Base-by-base conservation (phyloP, 345 rosid genomes). In the Linum lewisii region DNA sequence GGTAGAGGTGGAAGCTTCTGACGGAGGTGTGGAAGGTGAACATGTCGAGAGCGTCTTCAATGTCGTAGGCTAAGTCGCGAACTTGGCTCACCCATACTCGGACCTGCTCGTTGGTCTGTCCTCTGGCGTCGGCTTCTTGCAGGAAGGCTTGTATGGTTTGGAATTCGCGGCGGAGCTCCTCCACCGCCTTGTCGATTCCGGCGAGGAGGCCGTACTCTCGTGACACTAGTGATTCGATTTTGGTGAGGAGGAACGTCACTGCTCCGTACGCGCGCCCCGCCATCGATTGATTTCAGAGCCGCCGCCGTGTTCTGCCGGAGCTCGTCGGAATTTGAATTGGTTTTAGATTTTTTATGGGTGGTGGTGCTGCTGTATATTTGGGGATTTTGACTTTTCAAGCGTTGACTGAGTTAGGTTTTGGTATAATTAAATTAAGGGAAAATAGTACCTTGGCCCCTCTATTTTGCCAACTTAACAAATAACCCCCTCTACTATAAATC, bases 41-140 rank as follows among this genome's bases (percentile, higher is more conserved):
- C 56, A n/a, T 29, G 64, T 61, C 64, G 15, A 49, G 57, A 16
- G 34, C 64, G 51, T 61, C 64, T 23, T 61, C 64, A 13, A 61
- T 61, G 55, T 61, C 64, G 26, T 61, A 49, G 21, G 64, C 64
- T 23, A 29, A 21, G 15, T 61, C 64, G 0, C 57, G 56, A 0
- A 61, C 64, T 61, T 49, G 64, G 16, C 32, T 26, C 1, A 61
- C 51, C 64, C 64, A 61, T 6, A 49, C 57, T 6, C 19, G 19
- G 21, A 49, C n/a, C 20, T 49, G 64, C 24, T 50, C 57, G 16
- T 29, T 61, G 20, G 3, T 50, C 32, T 7, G 54, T 7, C 45
- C 44, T 22, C 23, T 50, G 2, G n/a, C 34, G 34, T 61, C 64
- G 32, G 56, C 64, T 11, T 61, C 64, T 10, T 24, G 9, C 22